Base-by-base conservation (phyloP, 2,329 filamentous ascomycete genomes). In the Aspergillus pseudoglaucus region DNA sequence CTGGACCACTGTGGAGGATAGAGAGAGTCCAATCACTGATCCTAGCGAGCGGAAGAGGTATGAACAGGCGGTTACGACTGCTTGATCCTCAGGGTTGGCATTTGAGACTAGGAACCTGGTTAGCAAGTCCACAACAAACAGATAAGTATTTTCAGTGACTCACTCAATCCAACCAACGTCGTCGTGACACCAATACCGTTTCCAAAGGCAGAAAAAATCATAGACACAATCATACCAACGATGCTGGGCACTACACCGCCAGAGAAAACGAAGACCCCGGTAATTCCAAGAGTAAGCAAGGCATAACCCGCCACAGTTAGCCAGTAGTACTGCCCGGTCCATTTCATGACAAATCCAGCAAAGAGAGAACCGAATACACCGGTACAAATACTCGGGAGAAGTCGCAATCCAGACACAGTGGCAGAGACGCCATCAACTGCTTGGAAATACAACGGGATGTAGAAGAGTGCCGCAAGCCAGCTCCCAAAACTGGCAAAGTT, bases 21-120 rank as follows among this genome's bases (percentile, higher is more conserved):
- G 70, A n/a, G 84, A 85, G 47, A 90, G 75, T 9, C 87, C 80
- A 35, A 82, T 75, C 8, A 82, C 80, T 14, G 75, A 78, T 9
- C 81, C 88, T 0, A 90, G 74, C 1, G 84, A 85, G 35, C 87
- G 82, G 74, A 91, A 91, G 20, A 91, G 79, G 67, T 91, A 91
- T 17, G 83, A 87, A 64, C 85, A 89, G 6, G 88, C 87, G 14
- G 87, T 86, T 3, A 83, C 85, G 1, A 90, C 79, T 2, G 88
- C 86, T 52, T 86, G 82, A 55, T 90, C 87, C 39, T 81, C 75
- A 3, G 75, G 72, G 1, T 78, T 70, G 0, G 84, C 79, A 60
- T 89, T 88, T 27, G 86, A 82, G 53, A 90, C 81, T 75, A 47
- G 17, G 30, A 23, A 14, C n/a, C 3, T 45, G 33, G 32, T 54